These are phyloP conservation scores for Metschnikowia proteae DNA, from an alignment of 805 yeast species.

Conservation along the genomic window DNA sequence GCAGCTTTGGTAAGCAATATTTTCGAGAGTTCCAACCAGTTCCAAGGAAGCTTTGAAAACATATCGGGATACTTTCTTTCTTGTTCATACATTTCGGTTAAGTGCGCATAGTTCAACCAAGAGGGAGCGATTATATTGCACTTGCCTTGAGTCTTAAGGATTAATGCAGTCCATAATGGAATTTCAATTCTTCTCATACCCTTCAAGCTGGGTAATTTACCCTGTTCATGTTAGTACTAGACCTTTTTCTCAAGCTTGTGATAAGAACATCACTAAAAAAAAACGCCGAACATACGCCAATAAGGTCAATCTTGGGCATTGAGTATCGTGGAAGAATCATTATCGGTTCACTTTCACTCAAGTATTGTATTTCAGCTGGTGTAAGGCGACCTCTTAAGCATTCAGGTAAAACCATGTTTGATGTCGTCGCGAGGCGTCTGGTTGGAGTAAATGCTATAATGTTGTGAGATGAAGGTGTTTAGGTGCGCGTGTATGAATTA, in stretches of 20 bases:
- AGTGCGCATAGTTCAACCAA: constrained; percentile 63
- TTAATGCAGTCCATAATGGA: constrained; percentile 84
- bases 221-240: constrained; percentile 24
- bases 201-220: constrained; percentile 53
- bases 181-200: constrained; percentile 68
- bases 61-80: constrained; percentile 56
- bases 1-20: constrained; percentile 63
- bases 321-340: constrained; percentile 76
- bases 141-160: constrained; percentile 78
- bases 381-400: constrained; percentile 42
- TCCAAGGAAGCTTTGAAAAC: constrained; percentile 75
- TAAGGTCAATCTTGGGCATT: constrained; percentile 59
- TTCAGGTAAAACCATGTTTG: constrained; percentile 16
- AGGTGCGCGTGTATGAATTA: constrained; percentile 6
- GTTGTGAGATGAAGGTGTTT: neutral
- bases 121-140: constrained; percentile 82
- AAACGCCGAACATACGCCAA: constrained; percentile 46
- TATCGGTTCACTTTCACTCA: constrained; percentile 76
- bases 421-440: neutral
- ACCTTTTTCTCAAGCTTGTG: neutral
- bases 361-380: constrained; percentile 75
- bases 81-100: constrained; percentile 59
- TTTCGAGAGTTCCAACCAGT: constrained; percentile 83
- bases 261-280: neutral
- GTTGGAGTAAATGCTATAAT: neutral